These are phyloP conservation scores for Leishmania turanica DNA, from an alignment of 208 protist species.

Conservation along the genomic window DNA sequence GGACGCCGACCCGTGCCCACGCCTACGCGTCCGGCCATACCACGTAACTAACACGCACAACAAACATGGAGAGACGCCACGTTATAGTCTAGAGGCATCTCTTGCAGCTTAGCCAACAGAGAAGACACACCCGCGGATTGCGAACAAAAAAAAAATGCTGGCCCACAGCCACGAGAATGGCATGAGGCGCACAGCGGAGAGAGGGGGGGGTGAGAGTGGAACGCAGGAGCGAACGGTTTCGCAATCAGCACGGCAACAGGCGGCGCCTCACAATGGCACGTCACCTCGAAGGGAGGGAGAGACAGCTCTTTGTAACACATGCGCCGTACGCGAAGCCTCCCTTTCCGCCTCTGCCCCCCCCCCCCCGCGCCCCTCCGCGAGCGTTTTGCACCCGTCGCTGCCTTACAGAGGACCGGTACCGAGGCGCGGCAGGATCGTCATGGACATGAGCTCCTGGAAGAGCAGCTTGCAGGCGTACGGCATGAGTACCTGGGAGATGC, in stretches of 20 bases:
- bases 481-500: slow-evolving; percentile 93
- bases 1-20: background rate
- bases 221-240: background rate
- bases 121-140: background rate
- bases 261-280: background rate
- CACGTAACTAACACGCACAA: background rate
- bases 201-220: background rate
- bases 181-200: background rate
- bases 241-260: background rate
- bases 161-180: background rate
- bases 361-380: background rate
- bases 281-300: background rate
- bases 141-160: background rate
- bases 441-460: slow-evolving; percentile 99
- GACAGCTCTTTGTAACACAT: background rate
- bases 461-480: slow-evolving; percentile 99
- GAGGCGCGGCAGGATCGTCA: slow-evolving; percentile 93
- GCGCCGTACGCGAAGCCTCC: background rate
- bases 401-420: slow-evolving; percentile 43
- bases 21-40: background rate
- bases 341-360: background rate
- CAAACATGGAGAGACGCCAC: background rate
- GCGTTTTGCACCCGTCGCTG: background rate
- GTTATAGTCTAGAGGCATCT: background rate
- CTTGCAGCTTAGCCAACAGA: background rate